Conservation (phyloP, 1,284 basidiomycete genomes). For the Anthracocystis panici-leucophaei region DNA sequence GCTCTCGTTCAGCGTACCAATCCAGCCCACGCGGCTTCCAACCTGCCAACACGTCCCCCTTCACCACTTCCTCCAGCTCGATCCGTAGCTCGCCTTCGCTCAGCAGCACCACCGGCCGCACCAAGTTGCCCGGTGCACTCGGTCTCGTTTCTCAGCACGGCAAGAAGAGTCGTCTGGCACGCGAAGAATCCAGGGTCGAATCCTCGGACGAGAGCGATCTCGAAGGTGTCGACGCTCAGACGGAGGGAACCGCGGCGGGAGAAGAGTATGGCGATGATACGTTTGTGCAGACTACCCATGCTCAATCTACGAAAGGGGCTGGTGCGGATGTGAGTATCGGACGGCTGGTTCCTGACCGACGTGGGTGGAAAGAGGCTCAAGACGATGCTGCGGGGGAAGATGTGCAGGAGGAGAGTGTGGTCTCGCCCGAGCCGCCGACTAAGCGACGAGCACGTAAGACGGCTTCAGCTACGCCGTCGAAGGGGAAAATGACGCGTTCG, state of each 20-base stretch:
- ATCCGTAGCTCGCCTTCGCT: conserved; percentile 33
- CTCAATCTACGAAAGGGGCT: not conserved
- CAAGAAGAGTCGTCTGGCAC: conserved; percentile 30
- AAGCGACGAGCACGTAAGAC: conserved; percentile 35
- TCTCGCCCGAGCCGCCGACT: conserved; percentile 21
- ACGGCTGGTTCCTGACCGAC: conserved; percentile 40
- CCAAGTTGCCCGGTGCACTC: conserved; percentile 33
- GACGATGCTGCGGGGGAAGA: conserved; percentile 18
- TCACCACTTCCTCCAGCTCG: conserved; percentile 25
- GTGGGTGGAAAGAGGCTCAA: conserved; percentile 35
- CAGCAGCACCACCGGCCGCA: not conserved
- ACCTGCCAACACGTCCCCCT: conserved; percentile 37
- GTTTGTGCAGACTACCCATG: conserved; percentile 22
- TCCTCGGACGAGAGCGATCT: conserved; percentile 14
- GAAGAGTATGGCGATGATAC: conserved; percentile 35
- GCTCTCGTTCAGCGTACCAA: conserved; percentile 28
- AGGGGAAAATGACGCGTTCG: conserved; percentile 33
- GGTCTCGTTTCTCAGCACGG: conserved; percentile 46
- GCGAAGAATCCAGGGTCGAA: conserved; percentile 16
- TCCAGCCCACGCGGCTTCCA: conserved; percentile 36
- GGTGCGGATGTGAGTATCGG: conserved; percentile 33
- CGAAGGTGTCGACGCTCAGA: conserved; percentile 18
- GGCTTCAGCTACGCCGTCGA: conserved; percentile 9
- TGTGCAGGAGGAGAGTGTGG: conserved; percentile 14
- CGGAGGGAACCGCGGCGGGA: not conserved